Evolutionary conservation across 805 yeast species (phyloP), one percentile per base, ranked within the genome.

Genomic region (Candida lessepsii): DNA sequence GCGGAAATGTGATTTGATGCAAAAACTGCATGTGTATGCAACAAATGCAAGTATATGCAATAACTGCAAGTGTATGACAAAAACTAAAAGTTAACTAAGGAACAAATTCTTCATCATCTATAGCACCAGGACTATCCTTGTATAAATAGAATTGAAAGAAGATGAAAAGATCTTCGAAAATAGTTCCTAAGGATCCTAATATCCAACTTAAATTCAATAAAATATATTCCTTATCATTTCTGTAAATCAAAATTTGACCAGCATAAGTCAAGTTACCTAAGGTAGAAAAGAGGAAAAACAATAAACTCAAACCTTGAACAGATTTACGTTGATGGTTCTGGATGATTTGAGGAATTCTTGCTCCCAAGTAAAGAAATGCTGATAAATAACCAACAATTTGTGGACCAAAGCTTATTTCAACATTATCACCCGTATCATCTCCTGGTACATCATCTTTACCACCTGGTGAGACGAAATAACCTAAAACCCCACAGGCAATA

Each of bases 301-400:
- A 75, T 46, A 91, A 76, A 41, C 96, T 83, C 51, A 93, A 81
- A 1, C 98, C 98, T 41, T 78, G 75, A 40, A 89, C 89, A 4
- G 96, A 84, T 53, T 81, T 79, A 48, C 96, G 76, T 34, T 68
- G 68, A 58, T 81, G 77, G 63, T 91, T 91, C 56, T 86, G 95
- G 42, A 76, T 65, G 39, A 91, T 84, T 61, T 91, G 99, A 0
- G 99, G 99, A 52, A 54, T 74, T 48, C 88, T 66, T 2, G 93
- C 93, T 7, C 85, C 78, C 48, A 85, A 68, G 57, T 85, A 85
- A 42, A 85, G 62, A 2, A 67, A 45, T 1, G 95, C 91, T 3
- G 87, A 80, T 5, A 77, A 48, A 60, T 84, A 86, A 5, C 93
- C 93, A 46, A 81, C 67, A 3, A 81, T 50, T 58, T 82, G 86